Base-by-base conservation (phyloP, 768 basidiomycete genomes). In the Termitomyces sp. region DNA sequence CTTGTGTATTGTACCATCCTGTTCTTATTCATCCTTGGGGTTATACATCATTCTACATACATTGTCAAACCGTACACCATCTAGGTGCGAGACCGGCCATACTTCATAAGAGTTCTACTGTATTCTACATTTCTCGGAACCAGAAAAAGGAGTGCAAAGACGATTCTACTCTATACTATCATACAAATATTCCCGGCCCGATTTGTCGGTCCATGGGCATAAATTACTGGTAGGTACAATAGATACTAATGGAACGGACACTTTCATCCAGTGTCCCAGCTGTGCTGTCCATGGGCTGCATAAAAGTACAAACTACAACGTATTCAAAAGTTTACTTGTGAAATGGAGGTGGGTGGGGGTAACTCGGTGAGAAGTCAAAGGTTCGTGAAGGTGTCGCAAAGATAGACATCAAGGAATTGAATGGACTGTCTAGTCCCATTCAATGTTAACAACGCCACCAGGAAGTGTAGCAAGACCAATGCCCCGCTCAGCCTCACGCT, bases 381-480 rank as follows among this genome's bases (percentile, higher is more conserved):
- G 2, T 35, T 30, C 49, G 26, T n/a, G 38, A 51, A 50, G 49
- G 55, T 63, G 41, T 52, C 57, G 48, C 55, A 54, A 21, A 34
- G 32, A 54, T 45, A 47, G 44, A 1, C 11, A 52, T 32, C 14
- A n/a, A 54, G 51, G 38, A 41, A 42, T 45, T 24, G 32, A 42
- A 22, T 8, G 6, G 35, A 42, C 14, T 53, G 64, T 83, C 24
- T 77, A 91, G 65, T 85, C 83, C 90, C 90, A 93, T 58, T 93
- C 89, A 60, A 93, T 87, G 51, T 79, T 72, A 58, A 92, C 72
- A 53, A 92, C 72, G 52, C 89, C 88, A 30, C 82, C 88, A 12
- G 87, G 84, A 24, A 79, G 80, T 22, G 82, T 67, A 35, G 85
- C 83, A 42, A 92, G 70, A 41, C 90, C 90, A 56, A 92, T 87